Base-by-base conservation (phyloP, 495 filamentous ascomycete genomes). In the Aspergillus baeticus region DNA sequence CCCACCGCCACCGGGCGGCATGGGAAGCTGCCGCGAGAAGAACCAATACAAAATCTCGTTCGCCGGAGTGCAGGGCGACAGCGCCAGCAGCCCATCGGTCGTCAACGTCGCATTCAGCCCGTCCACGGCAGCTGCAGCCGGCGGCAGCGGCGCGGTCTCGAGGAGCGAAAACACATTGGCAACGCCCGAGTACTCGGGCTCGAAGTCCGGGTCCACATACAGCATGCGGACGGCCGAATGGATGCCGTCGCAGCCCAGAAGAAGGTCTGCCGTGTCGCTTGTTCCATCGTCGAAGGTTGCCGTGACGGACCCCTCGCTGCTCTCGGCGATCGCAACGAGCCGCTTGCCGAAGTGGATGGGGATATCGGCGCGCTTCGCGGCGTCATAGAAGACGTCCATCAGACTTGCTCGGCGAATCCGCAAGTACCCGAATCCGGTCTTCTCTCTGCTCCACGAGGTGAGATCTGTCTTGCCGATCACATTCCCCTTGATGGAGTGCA, bases 161-260 rank as follows among this genome's bases (percentile, higher is more conserved):
- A n/a, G n/a, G n/a, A n/a, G n/a, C n/a, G n/a, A n/a, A n/a, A n/a
- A n/a, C n/a, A n/a, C n/a, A n/a, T n/a, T n/a, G n/a, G n/a, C n/a
- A n/a, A n/a, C n/a, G n/a, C n/a, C n/a, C n/a, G n/a, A n/a, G n/a
- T n/a, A n/a, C n/a, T n/a, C n/a, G n/a, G n/a, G n/a, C n/a, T n/a
- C n/a, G n/a, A n/a, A n/a, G n/a, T n/a, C n/a, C n/a, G n/a, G n/a
- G n/a, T n/a, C n/a, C n/a, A n/a, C n/a, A n/a, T n/a, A n/a, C n/a
- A n/a, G n/a, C n/a, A n/a, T n/a, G n/a, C n/a, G n/a, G n/a, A n/a
- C n/a, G n/a, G n/a, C n/a, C n/a, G n/a, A n/a, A n/a, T n/a, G n/a
- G n/a, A n/a, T n/a, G n/a, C n/a, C n/a, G n/a, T n/a, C n/a, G 14
- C 81, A 79, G 6, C 78, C 84, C 48, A 87, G 68, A 8, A 85